These are phyloP conservation scores for Dissophora globulifera DNA, from an alignment of 192 early-diverging fungal genomes.

Conservation along the genomic window DNA sequence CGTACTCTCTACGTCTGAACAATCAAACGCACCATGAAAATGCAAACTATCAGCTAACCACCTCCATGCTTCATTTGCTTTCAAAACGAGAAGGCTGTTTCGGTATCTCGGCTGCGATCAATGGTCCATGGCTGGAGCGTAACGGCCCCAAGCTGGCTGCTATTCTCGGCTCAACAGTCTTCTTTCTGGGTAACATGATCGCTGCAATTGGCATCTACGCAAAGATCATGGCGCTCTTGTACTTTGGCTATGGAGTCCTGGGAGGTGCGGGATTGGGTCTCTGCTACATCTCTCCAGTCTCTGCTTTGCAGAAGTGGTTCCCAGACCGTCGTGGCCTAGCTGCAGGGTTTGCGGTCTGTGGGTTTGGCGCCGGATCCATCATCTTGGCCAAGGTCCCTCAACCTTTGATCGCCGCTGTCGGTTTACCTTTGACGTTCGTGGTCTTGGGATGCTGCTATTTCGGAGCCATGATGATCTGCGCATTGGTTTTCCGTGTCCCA, in stretches of 20 bases:
- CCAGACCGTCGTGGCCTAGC: constrained; percentile 70
- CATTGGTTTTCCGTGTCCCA: constrained; percentile 67
- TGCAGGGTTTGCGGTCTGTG: constrained; percentile 76
- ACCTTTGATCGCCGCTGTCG: constrained; percentile 64
- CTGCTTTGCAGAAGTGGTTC: constrained; percentile 73
- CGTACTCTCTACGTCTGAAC: not conserved
- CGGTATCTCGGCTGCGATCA: constrained; percentile 66
- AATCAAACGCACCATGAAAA: too few species aligned
- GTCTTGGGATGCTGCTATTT: constrained; percentile 74
- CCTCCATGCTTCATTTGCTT: too few species aligned
- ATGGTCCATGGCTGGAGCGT: constrained; percentile 71
- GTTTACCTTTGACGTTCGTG: constrained; percentile 70
- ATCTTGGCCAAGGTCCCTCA: constrained; percentile 74
- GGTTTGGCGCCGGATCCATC: constrained; percentile 80
- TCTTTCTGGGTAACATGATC: constrained; percentile 67
- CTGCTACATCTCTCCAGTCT: constrained; percentile 71
- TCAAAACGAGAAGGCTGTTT: constrained; percentile 61
- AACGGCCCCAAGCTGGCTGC: constrained; percentile 63
- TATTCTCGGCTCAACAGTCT: constrained; percentile 59
- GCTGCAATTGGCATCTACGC: constrained; percentile 65
- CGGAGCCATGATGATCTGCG: constrained; percentile 63
- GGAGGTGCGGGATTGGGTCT: constrained; percentile 70
- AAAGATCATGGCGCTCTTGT: constrained; percentile 65
- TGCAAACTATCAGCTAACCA: too few species aligned
- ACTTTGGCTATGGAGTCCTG: constrained; percentile 73